phyloP scores from a whole-genome alignment of 169 alveolate species.

The Prorocentrum cordatum region DNA sequence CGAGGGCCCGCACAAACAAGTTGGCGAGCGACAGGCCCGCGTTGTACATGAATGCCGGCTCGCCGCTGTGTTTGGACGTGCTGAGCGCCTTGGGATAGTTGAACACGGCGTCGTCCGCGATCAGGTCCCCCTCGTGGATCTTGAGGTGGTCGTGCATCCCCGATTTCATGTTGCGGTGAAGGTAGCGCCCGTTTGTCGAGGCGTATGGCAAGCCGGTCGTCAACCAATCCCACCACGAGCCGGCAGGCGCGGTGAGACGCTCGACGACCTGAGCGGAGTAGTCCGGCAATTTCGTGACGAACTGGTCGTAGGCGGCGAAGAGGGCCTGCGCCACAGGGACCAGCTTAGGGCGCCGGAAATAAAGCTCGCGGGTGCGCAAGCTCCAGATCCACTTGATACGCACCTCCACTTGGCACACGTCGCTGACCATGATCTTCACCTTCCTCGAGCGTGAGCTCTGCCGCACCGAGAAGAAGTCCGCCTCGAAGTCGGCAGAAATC shows the following conservation, averaged over 20 bases:
- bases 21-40: conserved; percentile 23
- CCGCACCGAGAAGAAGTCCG: too few relatives aligned
- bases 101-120: background rate
- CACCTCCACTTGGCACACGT: too few relatives aligned
- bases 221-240: background rate
- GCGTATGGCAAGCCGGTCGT: background rate
- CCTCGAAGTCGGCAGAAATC: too few relatives aligned
- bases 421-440: too few relatives aligned
- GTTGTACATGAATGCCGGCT: background rate
- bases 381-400: too few relatives aligned
- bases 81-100: conserved; percentile 29
- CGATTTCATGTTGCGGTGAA: conserved; percentile 23
- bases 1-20: conserved; percentile 20
- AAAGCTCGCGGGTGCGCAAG: too few relatives aligned
- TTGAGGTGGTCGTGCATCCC: conserved; percentile 23
- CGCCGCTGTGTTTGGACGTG: background rate
- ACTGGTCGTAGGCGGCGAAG: conserved; percentile 39
- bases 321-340: conserved; percentile 24
- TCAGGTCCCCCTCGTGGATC: conserved; percentile 18
- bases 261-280: background rate
- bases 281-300: conserved; percentile 21
- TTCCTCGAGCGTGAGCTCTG: too few relatives aligned
- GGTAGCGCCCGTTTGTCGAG: conserved; percentile 24
- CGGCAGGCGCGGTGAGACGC: background rate
- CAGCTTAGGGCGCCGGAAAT: too few relatives aligned